These are phyloP conservation scores for Aspergillus arachidicola DNA, from an alignment of 2,329 filamentous ascomycete genomes.

Conservation along the genomic window DNA sequence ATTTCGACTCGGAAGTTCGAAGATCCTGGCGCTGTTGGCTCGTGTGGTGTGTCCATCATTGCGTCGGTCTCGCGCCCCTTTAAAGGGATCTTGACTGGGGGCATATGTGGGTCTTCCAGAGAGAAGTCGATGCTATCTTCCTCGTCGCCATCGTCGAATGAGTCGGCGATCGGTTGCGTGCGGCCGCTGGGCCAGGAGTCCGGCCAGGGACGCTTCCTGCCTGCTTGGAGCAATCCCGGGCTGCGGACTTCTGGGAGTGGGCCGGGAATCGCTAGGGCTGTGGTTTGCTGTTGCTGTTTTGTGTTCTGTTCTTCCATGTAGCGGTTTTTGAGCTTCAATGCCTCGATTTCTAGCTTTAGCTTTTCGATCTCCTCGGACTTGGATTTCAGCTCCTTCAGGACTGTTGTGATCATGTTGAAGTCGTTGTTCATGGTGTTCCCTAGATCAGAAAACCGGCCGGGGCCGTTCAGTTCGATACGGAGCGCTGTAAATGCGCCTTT, in stretches of 20 bases:
- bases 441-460: slow-evolving; percentile 27
- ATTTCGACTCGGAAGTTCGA: slow-evolving; percentile 21
- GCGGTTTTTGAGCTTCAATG: slow-evolving; percentile 39
- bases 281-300: slow-evolving; percentile 12
- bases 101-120: slow-evolving; percentile 22
- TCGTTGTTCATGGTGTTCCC: slow-evolving; percentile 23
- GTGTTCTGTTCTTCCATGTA: slow-evolving; percentile 34
- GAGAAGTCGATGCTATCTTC: slow-evolving; percentile 29
- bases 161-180: slow-evolving; percentile 33
- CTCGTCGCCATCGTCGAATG: slow-evolving; percentile 36
- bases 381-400: slow-evolving; percentile 40
- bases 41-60: slow-evolving; percentile 7
- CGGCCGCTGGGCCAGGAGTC: slow-evolving; percentile 30
- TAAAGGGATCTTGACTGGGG: slow-evolving; percentile 28
- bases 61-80: slow-evolving; percentile 20
- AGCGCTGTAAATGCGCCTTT: slow-evolving; percentile 42
- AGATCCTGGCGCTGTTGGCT: slow-evolving; percentile 12
- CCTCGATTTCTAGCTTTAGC: slow-evolving; percentile 41
- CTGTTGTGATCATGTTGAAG: slow-evolving; percentile 42
- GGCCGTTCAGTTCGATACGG: slow-evolving; percentile 39
- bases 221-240: slow-evolving; percentile 37
- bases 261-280: slow-evolving; percentile 11
- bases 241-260: slow-evolving; percentile 34
- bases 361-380: slow-evolving; percentile 45
- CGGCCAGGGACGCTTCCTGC: slow-evolving; percentile 36